Evolutionary conservation across 306 rosid species (phyloP), one percentile per base, ranked within the genome.

Genomic region (Nissolia schottii): DNA sequence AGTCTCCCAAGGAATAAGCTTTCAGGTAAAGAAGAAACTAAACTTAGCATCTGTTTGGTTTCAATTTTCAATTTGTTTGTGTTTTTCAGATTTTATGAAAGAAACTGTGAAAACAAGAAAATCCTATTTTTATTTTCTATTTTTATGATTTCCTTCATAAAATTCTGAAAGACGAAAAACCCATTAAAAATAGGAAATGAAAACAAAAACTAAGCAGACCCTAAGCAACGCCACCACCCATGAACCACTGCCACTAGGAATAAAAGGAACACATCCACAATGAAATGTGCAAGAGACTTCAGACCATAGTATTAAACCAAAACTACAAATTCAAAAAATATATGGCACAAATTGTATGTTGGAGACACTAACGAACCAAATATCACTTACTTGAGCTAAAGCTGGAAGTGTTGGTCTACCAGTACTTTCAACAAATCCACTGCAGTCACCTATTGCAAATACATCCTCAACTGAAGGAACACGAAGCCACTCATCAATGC

Each of bases 391-490:
- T 85, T 91, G 99, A 73, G 97, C 99, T 79, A 94, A 82, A 65
- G 97, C 99, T 5, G 97, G 99, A 74, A 94, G 96, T 32, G 63
- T 40, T 56, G 85, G 81, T 80, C 77, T 94, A 68, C 99, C 99
- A 1, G 97, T 94, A 73, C 97, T 89, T 76, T 91, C 97, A 37
- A 94, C 81, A 84, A 83, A 94, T 35, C 99, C 99, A 70, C 96
- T 78, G 84, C 97, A 94, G 75, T 94, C 99, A 22, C 99, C 97
- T 62, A 94, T 88, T 35, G 99, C 80, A 66, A 85, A 94, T 80
- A 94, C 77, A 71, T 94, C 99, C 56, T 86, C 79, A 41, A 82
- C 82, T 0, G 91, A 81, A 67, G 97, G 97, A 69, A 89, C 82
- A 1, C 84, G 90, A 66, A 94, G 90, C 97, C 99, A 94, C 60